Evolutionary conservation across 2,329 filamentous ascomycete species (phyloP).

Genomic region (Sclerotinia spermophila): DNA sequence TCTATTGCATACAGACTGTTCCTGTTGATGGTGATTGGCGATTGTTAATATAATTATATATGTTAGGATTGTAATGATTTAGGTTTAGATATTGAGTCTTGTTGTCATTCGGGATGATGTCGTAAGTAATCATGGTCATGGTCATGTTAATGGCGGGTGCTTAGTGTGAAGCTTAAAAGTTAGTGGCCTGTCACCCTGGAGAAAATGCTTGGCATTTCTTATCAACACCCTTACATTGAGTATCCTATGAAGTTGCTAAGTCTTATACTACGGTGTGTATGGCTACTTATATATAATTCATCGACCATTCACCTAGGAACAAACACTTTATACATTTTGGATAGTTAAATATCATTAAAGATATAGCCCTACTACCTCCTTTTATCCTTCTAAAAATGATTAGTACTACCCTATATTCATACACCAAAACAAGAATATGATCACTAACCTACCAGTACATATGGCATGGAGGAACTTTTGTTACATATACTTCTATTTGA

Average conservation of each 20-base stretch:
- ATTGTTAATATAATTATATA: not conserved
- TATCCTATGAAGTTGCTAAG: not conserved
- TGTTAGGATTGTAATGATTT: not conserved
- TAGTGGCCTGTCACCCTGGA: not conserved
- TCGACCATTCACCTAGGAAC: not conserved
- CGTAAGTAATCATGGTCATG: not conserved
- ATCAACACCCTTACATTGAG: not conserved
- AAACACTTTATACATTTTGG: not conserved
- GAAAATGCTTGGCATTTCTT: conserved; percentile 1
- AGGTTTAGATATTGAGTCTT: not conserved
- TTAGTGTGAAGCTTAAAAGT: not conserved
- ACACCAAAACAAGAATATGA: not conserved
- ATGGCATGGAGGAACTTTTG: not conserved
- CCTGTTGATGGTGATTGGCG: not conserved
- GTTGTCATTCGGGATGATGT: conserved; percentile 8
- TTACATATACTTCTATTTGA: not conserved
- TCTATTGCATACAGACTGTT: not conserved
- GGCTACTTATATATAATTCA: no score
- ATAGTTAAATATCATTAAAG: not conserved
- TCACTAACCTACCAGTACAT: not conserved
- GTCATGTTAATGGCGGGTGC: not conserved
- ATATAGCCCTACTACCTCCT: not conserved
- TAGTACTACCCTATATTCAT: not conserved
- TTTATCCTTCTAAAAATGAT: not conserved
- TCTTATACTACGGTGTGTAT: not conserved